Evolutionary conservation across 1,284 basidiomycete genomes (phyloP).

Genomic region (Cystobasidiaceae sp.): DNA sequence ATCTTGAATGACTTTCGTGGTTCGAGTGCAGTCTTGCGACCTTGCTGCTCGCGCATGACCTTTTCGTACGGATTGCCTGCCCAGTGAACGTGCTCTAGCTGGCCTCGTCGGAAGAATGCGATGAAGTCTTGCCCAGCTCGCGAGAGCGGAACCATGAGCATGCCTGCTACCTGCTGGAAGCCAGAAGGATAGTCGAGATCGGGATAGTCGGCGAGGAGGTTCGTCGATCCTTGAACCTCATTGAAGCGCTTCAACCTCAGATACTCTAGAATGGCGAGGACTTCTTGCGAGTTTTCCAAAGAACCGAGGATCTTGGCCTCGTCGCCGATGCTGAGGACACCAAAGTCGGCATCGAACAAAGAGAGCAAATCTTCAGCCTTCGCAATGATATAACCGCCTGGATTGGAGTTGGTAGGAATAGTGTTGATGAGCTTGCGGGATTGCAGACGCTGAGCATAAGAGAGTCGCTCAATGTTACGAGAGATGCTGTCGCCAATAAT

Average conservation of each 20-base stretch:
- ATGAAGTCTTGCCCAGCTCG: slow-evolving; percentile 56
- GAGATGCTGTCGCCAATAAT: slow-evolving; percentile 78
- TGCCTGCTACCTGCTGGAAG: slow-evolving; percentile 68
- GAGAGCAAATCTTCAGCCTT: slow-evolving; percentile 77
- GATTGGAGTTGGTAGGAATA: slow-evolving; percentile 64
- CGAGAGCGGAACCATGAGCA: slow-evolving; percentile 63
- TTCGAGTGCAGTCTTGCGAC: slow-evolving; percentile 54
- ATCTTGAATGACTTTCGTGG: slow-evolving; percentile 72
- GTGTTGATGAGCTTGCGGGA: slow-evolving; percentile 78
- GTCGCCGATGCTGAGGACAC: slow-evolving; percentile 76
- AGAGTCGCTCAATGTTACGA: slow-evolving; percentile 73
- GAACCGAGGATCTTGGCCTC: slow-evolving; percentile 75
- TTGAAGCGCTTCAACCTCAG: slow-evolving; percentile 63
- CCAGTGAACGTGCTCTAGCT: slow-evolving; percentile 67
- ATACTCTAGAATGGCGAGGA: slow-evolving; percentile 76
- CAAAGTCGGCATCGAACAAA: slow-evolving; percentile 78
- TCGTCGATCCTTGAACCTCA: slow-evolving; percentile 64
- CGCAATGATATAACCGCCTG: slow-evolving; percentile 77
- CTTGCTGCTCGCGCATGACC: slow-evolving; percentile 40
- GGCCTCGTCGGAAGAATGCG: slow-evolving; percentile 72
- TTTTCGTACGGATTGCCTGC: slow-evolving; percentile 69
- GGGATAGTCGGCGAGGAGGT: slow-evolving; percentile 65
- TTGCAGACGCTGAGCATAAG: slow-evolving; percentile 70
- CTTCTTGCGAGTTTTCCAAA: slow-evolving; percentile 75
- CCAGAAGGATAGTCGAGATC: slow-evolving; percentile 66